Evolutionary conservation across 2,329 filamentous ascomycete genomes (phyloP).

Genomic region (Trichoderma sp.): DNA sequence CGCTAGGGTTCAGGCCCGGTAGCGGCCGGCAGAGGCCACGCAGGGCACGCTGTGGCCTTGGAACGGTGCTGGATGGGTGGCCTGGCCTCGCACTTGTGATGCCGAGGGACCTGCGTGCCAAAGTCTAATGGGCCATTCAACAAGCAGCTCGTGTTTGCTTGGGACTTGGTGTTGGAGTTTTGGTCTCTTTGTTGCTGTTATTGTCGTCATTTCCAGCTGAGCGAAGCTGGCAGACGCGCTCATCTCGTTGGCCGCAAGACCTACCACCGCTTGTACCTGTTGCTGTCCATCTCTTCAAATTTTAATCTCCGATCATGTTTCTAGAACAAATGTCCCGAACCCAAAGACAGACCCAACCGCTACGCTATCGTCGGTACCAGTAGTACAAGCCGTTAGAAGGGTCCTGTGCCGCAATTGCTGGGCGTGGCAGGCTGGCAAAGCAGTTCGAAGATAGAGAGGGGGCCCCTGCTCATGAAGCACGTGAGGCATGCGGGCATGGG

Average conservation of each 20-base stretch:
- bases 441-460: neutral
- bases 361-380: neutral
- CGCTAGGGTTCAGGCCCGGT: constrained; percentile 26
- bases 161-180: neutral
- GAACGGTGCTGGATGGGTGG: neutral
- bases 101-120: neutral
- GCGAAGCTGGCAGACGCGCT: neutral
- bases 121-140: neutral
- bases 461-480: constrained; percentile 1
- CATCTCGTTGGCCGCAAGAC: neutral
- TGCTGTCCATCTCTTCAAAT: neutral
- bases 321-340: constrained; percentile 23
- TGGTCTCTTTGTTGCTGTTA: neutral
- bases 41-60: neutral
- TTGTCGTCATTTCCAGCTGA: neutral
- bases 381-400: neutral
- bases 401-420: neutral
- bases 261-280: neutral
- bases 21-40: constrained; percentile 8
- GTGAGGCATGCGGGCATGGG: constrained; percentile 15
- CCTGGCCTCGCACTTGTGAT: constrained; percentile 10
- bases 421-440: neutral
- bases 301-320: constrained; percentile 21
- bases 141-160: neutral
- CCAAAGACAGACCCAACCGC: neutral